Conservation (phyloP, 352 stramenopile species). For the Phytophthora brassicae region DNA sequence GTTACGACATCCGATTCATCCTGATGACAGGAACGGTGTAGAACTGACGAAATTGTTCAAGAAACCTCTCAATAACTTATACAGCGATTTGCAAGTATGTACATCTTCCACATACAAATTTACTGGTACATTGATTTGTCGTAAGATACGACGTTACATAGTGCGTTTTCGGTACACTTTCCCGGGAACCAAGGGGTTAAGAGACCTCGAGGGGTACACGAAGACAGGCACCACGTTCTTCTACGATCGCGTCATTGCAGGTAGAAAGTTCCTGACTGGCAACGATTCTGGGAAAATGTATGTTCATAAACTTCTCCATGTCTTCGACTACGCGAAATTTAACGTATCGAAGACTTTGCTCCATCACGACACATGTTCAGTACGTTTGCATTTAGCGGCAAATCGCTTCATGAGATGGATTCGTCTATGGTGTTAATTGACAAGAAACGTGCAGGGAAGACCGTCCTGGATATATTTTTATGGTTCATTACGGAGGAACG, state of each 20-base stretch:
- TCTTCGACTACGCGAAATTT: slow-evolving; percentile 53
- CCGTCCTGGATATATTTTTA: slow-evolving; percentile 37
- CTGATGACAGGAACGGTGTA: too few relatives aligned
- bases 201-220: slow-evolving; percentile 40
- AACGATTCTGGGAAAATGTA: slow-evolving; percentile 35
- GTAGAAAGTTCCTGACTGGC: slow-evolving; percentile 45
- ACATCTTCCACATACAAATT: too few relatives aligned
- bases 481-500: slow-evolving; percentile 38
- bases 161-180: too few relatives aligned
- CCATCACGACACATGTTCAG: slow-evolving; percentile 40
- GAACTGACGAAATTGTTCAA: too few relatives aligned
- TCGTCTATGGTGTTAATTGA: slow-evolving; percentile 65
- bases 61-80: too few relatives aligned
- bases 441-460: slow-evolving; percentile 33
- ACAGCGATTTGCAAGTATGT: too few relatives aligned
- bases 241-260: slow-evolving; percentile 60
- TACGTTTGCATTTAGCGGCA: slow-evolving; percentile 41
- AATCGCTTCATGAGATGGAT: slow-evolving; percentile 60
- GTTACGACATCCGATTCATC: too few relatives aligned
- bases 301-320: slow-evolving; percentile 35
- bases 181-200: too few relatives aligned
- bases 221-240: slow-evolving; percentile 58
- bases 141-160: too few relatives aligned
- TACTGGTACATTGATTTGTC: too few relatives aligned
- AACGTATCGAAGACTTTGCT: slow-evolving; percentile 15